A percentile compares a stretch with the other conserved stretches of the same genome.
phyloP scores from a whole-genome alignment of 2,329 filamentous ascomycete genomes.

The Penicillium aurantiogriseum region DNA sequence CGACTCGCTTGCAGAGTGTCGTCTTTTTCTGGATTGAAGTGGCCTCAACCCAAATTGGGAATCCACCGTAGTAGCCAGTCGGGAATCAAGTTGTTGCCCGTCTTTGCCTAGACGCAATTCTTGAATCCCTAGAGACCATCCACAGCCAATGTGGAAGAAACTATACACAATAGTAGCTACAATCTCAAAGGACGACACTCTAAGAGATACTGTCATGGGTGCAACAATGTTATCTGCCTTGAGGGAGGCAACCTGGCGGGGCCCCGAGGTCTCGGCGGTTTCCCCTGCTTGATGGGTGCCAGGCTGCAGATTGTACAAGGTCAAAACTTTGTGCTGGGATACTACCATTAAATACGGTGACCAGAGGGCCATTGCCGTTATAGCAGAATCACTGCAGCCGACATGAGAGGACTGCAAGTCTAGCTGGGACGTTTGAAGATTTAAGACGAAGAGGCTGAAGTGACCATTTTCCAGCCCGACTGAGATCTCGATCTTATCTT shows the following conservation, averaged over 20 bases:
- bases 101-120: conserved; percentile 67
- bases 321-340: conserved; percentile 70
- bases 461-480: conserved; percentile 71
- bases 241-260: conserved; percentile 69
- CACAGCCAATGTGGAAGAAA: conserved; percentile 69
- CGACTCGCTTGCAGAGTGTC: conserved; percentile 24
- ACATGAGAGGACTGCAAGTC: conserved; percentile 57
- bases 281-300: conserved; percentile 4
- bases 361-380: conserved; percentile 69
- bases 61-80: conserved; percentile 42
- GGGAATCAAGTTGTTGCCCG: conserved; percentile 44
- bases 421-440: conserved; percentile 48
- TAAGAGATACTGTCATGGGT: conserved; percentile 78
- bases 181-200: conserved; percentile 62
- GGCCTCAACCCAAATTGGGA: conserved; percentile 35
- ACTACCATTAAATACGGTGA: conserved; percentile 78
- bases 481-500: conserved; percentile 56
- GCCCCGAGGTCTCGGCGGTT: conserved; percentile 21
- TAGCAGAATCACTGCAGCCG: conserved; percentile 61
- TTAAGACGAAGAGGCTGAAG: conserved; percentile 67
- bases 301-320: conserved; percentile 65
- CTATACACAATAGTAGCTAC: conserved; percentile 87
- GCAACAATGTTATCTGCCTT: conserved; percentile 75
- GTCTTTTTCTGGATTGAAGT: conserved; percentile 12
- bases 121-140: conserved; percentile 91